phyloP scores from a whole-genome alignment of 768 basidiomycete species.

The Mycena latifolia region DNA sequence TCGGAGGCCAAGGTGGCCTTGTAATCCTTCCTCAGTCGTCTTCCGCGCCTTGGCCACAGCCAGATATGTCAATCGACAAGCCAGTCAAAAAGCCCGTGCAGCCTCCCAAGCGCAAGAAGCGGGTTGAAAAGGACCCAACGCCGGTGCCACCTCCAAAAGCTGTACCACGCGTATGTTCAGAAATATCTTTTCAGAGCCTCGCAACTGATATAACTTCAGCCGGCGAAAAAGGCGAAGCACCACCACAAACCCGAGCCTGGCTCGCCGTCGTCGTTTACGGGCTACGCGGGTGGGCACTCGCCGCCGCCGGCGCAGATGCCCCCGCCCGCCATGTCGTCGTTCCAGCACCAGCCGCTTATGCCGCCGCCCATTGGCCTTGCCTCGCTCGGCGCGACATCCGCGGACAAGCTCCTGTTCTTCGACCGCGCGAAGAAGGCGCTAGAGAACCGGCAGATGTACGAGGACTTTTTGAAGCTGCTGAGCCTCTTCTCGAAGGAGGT shows the following conservation, averaged over 20 bases:
- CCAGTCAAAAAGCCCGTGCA: conserved; percentile 58
- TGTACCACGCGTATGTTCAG: conserved; percentile 59
- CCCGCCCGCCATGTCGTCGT: conserved; percentile 39
- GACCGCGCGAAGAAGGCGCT: conserved; percentile 89
- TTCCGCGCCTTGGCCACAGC: conserved; percentile 54
- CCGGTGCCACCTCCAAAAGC: conserved; percentile 67
- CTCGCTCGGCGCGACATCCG: conserved; percentile 48
- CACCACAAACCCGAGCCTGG: conserved; percentile 70
- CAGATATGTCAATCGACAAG: conserved; percentile 53
- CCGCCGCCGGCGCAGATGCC: conserved; percentile 51
- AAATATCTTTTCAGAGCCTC: conserved; percentile 7
- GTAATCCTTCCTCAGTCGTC: conserved; percentile 66
- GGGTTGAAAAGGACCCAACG: conserved; percentile 77
- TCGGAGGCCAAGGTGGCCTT: conserved; percentile 54
- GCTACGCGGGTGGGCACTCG: conserved; percentile 54
- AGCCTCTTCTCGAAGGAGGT: conserved; percentile 93
- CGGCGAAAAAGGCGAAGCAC: conserved; percentile 76
- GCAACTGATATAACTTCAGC: conserved; percentile 31
- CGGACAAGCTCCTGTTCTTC: conserved; percentile 92
- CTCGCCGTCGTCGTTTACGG: conserved; percentile 65
- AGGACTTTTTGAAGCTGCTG: conserved; percentile 95
- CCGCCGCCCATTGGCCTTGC: conserved; percentile 38
- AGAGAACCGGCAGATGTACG: conserved; percentile 82
- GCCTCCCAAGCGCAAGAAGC: conserved; percentile 70
- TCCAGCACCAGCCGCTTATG: conserved; percentile 37